Evolutionary conservation across 768 basidiomycete genomes (phyloP), one percentile per base, ranked within the genome.

Genomic region (Serendipita sp.): DNA sequence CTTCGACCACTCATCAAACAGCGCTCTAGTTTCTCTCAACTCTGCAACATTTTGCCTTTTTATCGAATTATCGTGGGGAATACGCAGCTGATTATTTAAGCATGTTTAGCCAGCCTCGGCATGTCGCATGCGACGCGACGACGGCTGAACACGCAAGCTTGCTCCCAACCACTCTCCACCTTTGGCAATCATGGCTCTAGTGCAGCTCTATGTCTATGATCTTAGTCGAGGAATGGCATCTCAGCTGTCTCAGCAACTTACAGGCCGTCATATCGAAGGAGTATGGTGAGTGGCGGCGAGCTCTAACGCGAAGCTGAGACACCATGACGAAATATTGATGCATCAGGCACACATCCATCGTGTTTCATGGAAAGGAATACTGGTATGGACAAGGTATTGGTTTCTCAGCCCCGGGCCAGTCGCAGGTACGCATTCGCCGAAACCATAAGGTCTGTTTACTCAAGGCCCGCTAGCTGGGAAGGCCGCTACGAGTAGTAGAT

Each of bases 371-470:
- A 1, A 83, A 84, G 68, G 94, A 98, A 70, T 74, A 90, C 30
- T 95, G 89, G 68, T 98, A 92, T 71, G 93, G 94, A 2, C 88
- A 84, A 67, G 94, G 94, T 1, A 92, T 97, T 63, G 73, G 69
- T 53, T 79, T 80, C 24, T 82, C 86, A 0, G 66, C 68, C 0
- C 93, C 94, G 0, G 92, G 93, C 14, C 77, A 75, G 67, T 92
- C 93, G 2, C 90, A 92, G 75, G 89, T 89, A 71, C 65, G 86
- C 75, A n/a, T n/a, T 34, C 20, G 2, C 34, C 56, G 2, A 24
- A 48, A 42, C 22, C 3, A 33, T 44, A 38, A 16, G 24, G 42
- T 1, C 9, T 42, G 53, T 42, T 30, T 31, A 30, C 42, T 20
- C 16, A n/a, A 11, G 16, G 43, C n/a, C 42, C 20, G 17, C 61